Conservation (phyloP, 2,329 filamentous ascomycete genomes). For the Fusarium foetens region DNA sequence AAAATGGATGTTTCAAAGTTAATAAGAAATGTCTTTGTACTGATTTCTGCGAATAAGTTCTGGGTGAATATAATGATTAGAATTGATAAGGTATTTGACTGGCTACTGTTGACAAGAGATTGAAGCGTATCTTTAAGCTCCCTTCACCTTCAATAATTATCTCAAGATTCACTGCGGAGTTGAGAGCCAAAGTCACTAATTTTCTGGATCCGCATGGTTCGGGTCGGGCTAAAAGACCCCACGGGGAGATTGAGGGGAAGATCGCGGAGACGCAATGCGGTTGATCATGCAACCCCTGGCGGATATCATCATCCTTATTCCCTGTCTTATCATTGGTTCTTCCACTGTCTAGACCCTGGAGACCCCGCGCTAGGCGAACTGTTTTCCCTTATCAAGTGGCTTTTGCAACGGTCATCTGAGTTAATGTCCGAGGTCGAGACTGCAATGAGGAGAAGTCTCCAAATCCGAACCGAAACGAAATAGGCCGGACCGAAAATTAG, state of each 20-base stretch:
- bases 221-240: conserved; percentile 14
- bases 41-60: rapidly evolving
- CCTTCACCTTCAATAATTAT: background rate
- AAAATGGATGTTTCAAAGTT: rapidly evolving
- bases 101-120: background rate
- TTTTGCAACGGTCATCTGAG: conserved; percentile 3
- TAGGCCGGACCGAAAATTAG: conserved; percentile 5
- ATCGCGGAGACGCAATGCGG: conserved; percentile 13
- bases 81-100: background rate
- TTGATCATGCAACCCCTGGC: conserved; percentile 1
- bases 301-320: background rate
- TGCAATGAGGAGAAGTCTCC: background rate
- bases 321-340: background rate
- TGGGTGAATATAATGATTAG: background rate
- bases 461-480: conserved; percentile 19
- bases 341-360: background rate
- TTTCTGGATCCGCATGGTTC: background rate
- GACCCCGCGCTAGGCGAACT: background rate
- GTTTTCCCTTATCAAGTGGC: background rate
- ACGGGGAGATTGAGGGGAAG: conserved; percentile 25
- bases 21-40: background rate
- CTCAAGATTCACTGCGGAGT: background rate
- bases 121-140: conserved; percentile 14
- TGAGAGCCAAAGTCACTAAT: background rate
- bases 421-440: background rate